Evolutionary conservation across 2,329 filamentous ascomycete species (phyloP), one percentile per base, ranked within the genome.

Genomic region (Chrysoporthe austroafricana): DNA sequence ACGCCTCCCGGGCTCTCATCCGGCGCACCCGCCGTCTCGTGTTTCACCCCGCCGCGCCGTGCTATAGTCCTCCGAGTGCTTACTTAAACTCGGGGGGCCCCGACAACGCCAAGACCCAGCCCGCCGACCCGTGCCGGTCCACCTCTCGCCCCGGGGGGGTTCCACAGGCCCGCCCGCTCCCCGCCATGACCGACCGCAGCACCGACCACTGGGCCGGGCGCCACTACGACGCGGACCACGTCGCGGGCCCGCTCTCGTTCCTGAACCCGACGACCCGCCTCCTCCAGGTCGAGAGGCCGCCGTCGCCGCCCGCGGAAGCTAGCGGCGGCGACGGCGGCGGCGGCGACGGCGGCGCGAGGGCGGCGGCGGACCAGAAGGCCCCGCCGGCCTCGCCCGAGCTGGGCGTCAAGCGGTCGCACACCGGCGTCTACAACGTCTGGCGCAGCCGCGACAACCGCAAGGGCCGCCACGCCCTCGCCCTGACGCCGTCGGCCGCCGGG

Each of bases 401-500:
- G 21, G 50, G 4, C 50, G 6, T 16, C 13, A 54, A 32, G 50
- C 50, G 14, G 50, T 9, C 46, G 11, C 50, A 32, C 50, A 63
- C 26, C 7, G 71, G 58, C 63, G 69, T 73, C 13, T 80, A 78
- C 57, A 76, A 77, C 62, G 69, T 82, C 61, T 82, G 81, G 80
- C 76, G 78, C 21, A 79, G 78, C 54, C 77, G 80, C 13, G 79
- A 82, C 71, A 82, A 82, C 66, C 74, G 80, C 60, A 82, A 82
- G 65, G 80, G 80, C 39, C 75, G 80, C 0, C 80, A 81, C 65
- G 73, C 77, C 13, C 70, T 80, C 1, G 69, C 75, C 3, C 69
- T 75, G 4, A 73, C 73, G 13, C 36, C 65, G 48, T 59, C 65
- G 13, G 62, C 69, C 14, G 62, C 69, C 14, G 59, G n/a, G 4